Evolutionary conservation across 75 land plant genomes (phyloP), one percentile per base, ranked within the genome.

Genomic region (Pinus albicaulis): DNA sequence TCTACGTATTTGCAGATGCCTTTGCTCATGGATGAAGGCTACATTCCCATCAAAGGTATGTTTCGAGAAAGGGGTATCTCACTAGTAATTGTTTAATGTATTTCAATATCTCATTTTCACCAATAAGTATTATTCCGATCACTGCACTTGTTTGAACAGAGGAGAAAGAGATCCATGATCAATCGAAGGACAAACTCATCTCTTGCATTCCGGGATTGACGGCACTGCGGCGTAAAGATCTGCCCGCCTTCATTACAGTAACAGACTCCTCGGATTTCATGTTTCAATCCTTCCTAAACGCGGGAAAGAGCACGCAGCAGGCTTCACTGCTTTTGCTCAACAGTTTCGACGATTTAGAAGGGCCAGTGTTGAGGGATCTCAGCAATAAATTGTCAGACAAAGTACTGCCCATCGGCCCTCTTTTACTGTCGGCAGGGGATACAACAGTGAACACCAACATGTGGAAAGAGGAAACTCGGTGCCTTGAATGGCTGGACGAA

Each of bases 401-500:
- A 72, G 48, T 52, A 13, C 5, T 72, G 22, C 5, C 78, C 52
- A 66, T 77, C 70, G 78, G 78, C 17, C 78, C 78, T 15, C 56
- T 77, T 13, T 22, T 77, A 16, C 70, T 64, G 5, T 12, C 24
- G n/a, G 20, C 19, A 4, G 23, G 22, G 19, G 17, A 11, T 11
- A 19, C 26, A 0, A 24, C 34, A 17, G 34, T 12, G 5, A 57
- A 23, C 31, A 38, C 0, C 57, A 82, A 53, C 66, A 59, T 85
- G 20, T 85, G 84, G 84, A 82, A 76, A 57, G 87, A 82, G 25
- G 83, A 85, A 52, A 26, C 14, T 28, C 57, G 14, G 13, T 85
- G 87, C 48, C 56, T 79, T 24, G 44, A 74, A 55, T 85, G 87
- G 87, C 71, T 85, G n/a, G 78, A 79, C 25, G 16, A 55, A 4